phyloP scores from a whole-genome alignment of 768 basidiomycete genomes.

The Tulasnella sp. region DNA sequence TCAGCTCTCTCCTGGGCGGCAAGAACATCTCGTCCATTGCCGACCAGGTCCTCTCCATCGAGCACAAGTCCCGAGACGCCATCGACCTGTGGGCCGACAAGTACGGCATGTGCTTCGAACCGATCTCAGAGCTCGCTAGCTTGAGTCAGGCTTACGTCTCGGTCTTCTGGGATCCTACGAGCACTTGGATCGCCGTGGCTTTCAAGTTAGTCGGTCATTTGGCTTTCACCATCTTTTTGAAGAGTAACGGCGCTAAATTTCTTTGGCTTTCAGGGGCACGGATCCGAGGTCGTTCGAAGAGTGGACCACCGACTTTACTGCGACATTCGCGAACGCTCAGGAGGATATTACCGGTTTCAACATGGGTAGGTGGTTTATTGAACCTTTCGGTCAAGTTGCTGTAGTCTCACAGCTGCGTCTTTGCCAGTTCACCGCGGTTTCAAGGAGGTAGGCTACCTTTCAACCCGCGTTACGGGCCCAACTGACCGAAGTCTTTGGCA shows the following conservation, averaged over 20 bases:
- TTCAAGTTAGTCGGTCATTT: constrained; percentile 12
- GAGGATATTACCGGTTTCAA: constrained; percentile 2
- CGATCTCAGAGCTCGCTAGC: constrained; percentile 6
- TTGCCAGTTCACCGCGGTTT: constrained; percentile 16
- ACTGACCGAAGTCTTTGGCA: neutral
- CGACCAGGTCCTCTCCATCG: neutral
- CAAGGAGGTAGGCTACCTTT: constrained; percentile 1
- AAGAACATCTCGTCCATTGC: neutral
- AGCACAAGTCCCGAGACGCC: neutral
- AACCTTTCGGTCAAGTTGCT: neutral
- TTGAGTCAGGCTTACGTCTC: constrained; percentile 9
- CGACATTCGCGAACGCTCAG: neutral
- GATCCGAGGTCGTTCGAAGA: constrained; percentile 15
- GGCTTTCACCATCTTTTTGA: neutral
- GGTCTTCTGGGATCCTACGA: constrained; percentile 14
- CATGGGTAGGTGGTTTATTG: neutral
- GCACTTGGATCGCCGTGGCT: constrained; percentile 15
- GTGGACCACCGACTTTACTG: constrained; percentile 15
- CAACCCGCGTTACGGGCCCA: neutral
- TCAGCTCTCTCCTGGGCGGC: neutral
- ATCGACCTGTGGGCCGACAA: neutral
- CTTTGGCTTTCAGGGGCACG: neutral
- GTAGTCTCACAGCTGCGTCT: neutral
- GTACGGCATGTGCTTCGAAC: constrained; percentile 6
- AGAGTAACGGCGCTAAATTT: neutral